Base-by-base conservation (phyloP, 2,329 filamentous ascomycete species). In the Phialocephala sp. region DNA sequence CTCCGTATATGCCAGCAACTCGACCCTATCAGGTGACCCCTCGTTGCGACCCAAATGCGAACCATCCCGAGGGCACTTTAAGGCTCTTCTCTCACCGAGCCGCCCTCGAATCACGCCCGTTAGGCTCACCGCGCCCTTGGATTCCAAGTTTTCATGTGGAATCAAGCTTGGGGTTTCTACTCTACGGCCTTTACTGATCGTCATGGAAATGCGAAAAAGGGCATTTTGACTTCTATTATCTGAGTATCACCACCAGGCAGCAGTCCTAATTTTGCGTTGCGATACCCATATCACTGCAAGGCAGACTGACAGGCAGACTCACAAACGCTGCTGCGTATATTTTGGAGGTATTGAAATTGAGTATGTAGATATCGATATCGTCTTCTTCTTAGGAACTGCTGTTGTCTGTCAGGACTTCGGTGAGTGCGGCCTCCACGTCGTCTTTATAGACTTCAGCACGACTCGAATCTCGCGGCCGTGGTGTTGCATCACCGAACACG, bases 1-100 rank as follows among this genome's bases (percentile, higher is more conserved):
- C n/a, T n/a, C n/a, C n/a, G n/a, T 32, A 32, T 32, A 32, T 32
- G 50, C 15, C 24, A 15, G 20, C 22, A 27, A 18, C 18, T 54
- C 15, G 24, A 8, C 6, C 20, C 9, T 52, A 52, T 27, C 24
- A 52, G 20, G 22, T 52, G 47, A 52, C 18, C 9, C 8, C 5
- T 8, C 27, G n/a, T 52, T 52, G 50, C 50, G 50, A 32, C 12
- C 50, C 50, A 54, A 18, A 35, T 54, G 50, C 50, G 24, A 52
- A 54, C 50, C 50, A 35, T 54, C 22, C 24, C 8, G 14, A n/a
- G 4, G 11, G 14, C 15, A 14, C 2, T 50, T 22, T 14, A 45
- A 18, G 43, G 8, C 47, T 12, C 9, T 32, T 12, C 47, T 52
- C 47, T 52, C 47, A 32, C 20, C 47, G 47, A 24, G 9, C 8